Evolutionary conservation across 1,139 yeast genomes (phyloP).

Genomic region (Candida neerlandica): DNA sequence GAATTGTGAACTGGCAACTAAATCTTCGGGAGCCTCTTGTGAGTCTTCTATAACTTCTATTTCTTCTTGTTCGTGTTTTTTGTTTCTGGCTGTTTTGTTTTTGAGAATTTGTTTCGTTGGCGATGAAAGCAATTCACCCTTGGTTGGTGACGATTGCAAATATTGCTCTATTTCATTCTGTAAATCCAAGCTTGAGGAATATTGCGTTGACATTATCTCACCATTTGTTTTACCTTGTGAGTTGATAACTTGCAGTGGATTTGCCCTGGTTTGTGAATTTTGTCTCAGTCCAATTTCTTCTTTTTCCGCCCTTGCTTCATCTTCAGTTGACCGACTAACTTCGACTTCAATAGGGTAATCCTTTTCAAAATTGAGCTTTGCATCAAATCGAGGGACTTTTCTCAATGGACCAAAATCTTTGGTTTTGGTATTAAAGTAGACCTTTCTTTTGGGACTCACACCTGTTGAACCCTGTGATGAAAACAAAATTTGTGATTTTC

Average conservation of each 20-base stretch:
- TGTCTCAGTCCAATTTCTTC: too few relatives aligned
- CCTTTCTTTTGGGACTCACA: slow-evolving; percentile 11
- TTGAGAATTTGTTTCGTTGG: slow-evolving; percentile 3
- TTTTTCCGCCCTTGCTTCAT: too few relatives aligned
- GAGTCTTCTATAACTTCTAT: slow-evolving; percentile 23
- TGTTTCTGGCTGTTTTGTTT: slow-evolving; percentile 19
- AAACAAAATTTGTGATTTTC: not conserved
- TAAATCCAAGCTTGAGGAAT: slow-evolving; percentile 12
- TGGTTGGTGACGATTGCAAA: not conserved
- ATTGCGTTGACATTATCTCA: slow-evolving; percentile 17
- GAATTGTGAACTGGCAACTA: not conserved
- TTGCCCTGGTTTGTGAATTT: not conserved
- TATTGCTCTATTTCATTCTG: not conserved
- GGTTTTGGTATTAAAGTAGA: not conserved
- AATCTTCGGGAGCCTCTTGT: slow-evolving; percentile 18
- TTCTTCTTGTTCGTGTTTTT: slow-evolving; percentile 20
- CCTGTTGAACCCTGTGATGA: slow-evolving; percentile 9
- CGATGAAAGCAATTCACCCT: not conserved
- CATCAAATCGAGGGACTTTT: not conserved
- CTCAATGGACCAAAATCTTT: slow-evolving; percentile 9
- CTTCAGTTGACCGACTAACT: slow-evolving; percentile 1
- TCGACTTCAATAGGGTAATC: not conserved
- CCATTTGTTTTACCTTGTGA: not conserved
- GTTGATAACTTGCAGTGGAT: too few relatives aligned
- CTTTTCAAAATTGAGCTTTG: not conserved